phyloP scores from a whole-genome alignment of 2,329 filamentous ascomycete species.

The Cephalotrichum gorgonifer region DNA sequence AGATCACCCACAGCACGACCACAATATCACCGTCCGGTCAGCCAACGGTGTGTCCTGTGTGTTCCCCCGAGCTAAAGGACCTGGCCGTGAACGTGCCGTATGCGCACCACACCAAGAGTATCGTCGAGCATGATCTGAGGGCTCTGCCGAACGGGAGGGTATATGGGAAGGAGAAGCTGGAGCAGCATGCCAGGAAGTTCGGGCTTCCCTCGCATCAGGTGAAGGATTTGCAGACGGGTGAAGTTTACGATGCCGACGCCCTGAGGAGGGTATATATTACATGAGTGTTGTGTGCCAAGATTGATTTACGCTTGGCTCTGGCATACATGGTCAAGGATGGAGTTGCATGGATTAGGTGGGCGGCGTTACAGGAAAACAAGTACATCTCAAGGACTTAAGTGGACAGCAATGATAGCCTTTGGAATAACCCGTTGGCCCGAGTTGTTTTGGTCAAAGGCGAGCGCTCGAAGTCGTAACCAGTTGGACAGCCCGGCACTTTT shows the following conservation, averaged over 20 bases:
- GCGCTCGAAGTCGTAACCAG: no score
- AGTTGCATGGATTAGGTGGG: not conserved
- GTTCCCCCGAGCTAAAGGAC: slow-evolving; percentile 88
- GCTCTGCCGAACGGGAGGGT: slow-evolving; percentile 80
- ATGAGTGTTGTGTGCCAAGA: no score
- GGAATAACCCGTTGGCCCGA: no score
- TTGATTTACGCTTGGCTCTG: no score
- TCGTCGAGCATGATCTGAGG: slow-evolving; percentile 78
- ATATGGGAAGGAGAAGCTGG: slow-evolving; percentile 66
- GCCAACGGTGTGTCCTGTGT: slow-evolving; percentile 72
- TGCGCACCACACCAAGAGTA: slow-evolving; percentile 88
- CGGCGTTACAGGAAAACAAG: no score
- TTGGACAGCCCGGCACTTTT: not conserved
- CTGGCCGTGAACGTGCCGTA: slow-evolving; percentile 84
- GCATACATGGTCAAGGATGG: not conserved
- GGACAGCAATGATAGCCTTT: no score
- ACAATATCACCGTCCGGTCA: slow-evolving; percentile 6
- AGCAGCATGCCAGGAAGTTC: slow-evolving; percentile 70
- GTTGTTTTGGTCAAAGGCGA: no score
- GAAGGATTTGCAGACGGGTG: slow-evolving; percentile 69
- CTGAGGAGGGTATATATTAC: slow-evolving; percentile 89
- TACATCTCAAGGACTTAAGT: no score
- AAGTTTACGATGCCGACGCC: slow-evolving; percentile 49
- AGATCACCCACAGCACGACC: not conserved
- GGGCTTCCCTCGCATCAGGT: slow-evolving; percentile 57